Conservation (phyloP, 768 basidiomycete species). For the Boletus eberwhitei region DNA sequence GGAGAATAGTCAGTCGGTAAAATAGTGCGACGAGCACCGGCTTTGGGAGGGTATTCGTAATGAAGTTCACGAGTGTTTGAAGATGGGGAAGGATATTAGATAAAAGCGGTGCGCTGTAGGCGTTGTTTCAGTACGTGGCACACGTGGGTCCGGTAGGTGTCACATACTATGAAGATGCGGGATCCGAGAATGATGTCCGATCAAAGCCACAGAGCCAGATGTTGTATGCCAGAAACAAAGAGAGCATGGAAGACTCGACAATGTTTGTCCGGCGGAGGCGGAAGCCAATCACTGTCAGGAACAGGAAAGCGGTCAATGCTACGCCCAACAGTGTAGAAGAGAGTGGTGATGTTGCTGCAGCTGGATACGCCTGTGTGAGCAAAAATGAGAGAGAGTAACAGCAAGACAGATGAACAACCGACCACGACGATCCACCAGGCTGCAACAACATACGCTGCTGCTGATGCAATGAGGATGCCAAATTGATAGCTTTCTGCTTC, state of each 20-base stretch:
- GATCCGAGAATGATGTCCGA: constrained; percentile 66
- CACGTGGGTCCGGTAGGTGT: neutral
- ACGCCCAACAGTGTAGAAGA: constrained; percentile 88
- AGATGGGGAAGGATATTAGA: constrained; percentile 80
- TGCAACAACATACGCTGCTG: constrained; percentile 74
- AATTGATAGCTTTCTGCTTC: constrained; percentile 77
- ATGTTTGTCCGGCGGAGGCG: constrained; percentile 85
- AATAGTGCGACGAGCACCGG: constrained; percentile 76
- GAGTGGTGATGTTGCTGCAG: constrained; percentile 77
- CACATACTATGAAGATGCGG: constrained; percentile 74
- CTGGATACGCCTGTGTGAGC: constrained; percentile 69
- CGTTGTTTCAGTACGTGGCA: constrained; percentile 7
- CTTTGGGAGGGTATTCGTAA: constrained; percentile 82
- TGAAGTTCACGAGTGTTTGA: constrained; percentile 74
- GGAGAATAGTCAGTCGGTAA: constrained; percentile 78
- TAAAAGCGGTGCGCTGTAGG: constrained; percentile 62
- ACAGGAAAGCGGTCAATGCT: constrained; percentile 83
- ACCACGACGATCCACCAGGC: constrained; percentile 87
- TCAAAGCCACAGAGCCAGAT: constrained; percentile 88
- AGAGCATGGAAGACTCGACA: constrained; percentile 85
- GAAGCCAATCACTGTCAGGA: constrained; percentile 91
- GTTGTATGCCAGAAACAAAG: constrained; percentile 86
- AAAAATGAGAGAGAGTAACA: constrained; percentile 9
- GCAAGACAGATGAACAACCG: constrained; percentile 30
- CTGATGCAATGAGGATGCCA: constrained; percentile 68